Conservation (phyloP, 2,329 filamentous ascomycete genomes). For the Sporothrix schenckii region DNA sequence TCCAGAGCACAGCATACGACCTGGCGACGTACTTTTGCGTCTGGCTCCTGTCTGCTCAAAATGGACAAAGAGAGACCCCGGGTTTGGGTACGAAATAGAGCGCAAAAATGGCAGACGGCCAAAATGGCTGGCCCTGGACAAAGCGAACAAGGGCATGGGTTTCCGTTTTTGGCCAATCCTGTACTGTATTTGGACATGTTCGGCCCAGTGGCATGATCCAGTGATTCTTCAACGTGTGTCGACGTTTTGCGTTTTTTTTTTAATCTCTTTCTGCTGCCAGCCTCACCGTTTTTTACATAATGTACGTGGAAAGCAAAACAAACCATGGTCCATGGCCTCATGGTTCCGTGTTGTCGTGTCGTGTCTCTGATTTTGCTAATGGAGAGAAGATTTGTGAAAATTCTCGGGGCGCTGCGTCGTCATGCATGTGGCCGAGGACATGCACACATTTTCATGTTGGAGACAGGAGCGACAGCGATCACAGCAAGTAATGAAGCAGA, state of each 20-base stretch:
- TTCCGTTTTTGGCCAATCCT: background rate
- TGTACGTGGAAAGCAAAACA: background rate
- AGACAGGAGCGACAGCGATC: background rate
- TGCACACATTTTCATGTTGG: slow-evolving; percentile 4
- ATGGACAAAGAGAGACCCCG: background rate
- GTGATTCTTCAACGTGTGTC: background rate
- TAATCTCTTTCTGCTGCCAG: background rate
- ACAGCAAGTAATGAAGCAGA: background rate
- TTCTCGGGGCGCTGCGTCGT: background rate
- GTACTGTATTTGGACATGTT: background rate
- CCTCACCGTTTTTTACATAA: background rate
- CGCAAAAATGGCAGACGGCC: background rate
- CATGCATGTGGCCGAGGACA: background rate
- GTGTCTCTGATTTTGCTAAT: background rate
- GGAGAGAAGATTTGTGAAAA: too few relatives aligned
- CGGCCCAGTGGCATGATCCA: background rate
- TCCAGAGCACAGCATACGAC: slow-evolving; percentile 1
- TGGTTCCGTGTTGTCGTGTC: slow-evolving; percentile 21
- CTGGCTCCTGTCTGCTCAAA: slow-evolving; percentile 15
- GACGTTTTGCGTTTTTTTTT: background rate
- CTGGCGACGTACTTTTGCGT: slow-evolving; percentile 15
- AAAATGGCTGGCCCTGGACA: background rate
- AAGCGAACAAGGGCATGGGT: background rate
- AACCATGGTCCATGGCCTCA: background rate
- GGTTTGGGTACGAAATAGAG: background rate